Evolutionary conservation across 805 yeast genomes (phyloP).

Genomic region (Hyphopichia homilentoma): DNA sequence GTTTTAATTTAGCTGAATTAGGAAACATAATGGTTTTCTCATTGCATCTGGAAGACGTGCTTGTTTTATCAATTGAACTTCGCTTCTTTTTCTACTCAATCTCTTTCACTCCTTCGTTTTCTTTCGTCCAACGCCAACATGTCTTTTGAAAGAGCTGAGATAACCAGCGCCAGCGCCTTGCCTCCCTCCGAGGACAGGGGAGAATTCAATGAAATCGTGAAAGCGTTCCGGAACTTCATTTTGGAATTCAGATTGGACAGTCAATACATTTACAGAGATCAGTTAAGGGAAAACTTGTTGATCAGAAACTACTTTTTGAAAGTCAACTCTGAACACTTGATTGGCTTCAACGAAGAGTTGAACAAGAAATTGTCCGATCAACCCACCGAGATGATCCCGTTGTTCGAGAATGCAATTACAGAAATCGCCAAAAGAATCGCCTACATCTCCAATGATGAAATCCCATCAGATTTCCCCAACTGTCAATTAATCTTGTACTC

Average conservation of each 20-base stretch:
- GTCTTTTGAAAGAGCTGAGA: conserved; percentile 74
- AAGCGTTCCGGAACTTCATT: conserved; percentile 77
- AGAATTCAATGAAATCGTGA: conserved; percentile 69
- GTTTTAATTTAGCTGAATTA: too few species aligned
- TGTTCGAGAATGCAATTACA: conserved; percentile 78
- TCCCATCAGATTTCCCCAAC: conserved; percentile 58
- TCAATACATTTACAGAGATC: conserved; percentile 85
- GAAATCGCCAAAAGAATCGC: conserved; percentile 79
- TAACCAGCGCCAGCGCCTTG: conserved; percentile 73
- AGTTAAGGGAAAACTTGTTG: conserved; percentile 79
- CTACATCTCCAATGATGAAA: conserved; percentile 49
- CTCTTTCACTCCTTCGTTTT: conserved; percentile 1
- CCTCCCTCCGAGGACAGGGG: conserved; percentile 81
- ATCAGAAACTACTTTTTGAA: conserved; percentile 68
- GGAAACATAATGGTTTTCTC: too few species aligned
- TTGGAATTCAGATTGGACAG: conserved; percentile 81
- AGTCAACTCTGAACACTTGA: conserved; percentile 79
- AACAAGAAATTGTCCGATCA: conserved; percentile 81
- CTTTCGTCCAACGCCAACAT: conserved; percentile 30
- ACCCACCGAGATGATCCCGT: conserved; percentile 83
- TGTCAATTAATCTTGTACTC: conserved; percentile 81
- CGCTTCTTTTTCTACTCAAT: background rate
- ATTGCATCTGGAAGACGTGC: too few species aligned
- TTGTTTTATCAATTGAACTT: conserved; percentile 8
- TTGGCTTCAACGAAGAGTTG: conserved; percentile 83